phyloP scores from a whole-genome alignment of 805 yeast species.

The Myxozyma melibiosi region DNA sequence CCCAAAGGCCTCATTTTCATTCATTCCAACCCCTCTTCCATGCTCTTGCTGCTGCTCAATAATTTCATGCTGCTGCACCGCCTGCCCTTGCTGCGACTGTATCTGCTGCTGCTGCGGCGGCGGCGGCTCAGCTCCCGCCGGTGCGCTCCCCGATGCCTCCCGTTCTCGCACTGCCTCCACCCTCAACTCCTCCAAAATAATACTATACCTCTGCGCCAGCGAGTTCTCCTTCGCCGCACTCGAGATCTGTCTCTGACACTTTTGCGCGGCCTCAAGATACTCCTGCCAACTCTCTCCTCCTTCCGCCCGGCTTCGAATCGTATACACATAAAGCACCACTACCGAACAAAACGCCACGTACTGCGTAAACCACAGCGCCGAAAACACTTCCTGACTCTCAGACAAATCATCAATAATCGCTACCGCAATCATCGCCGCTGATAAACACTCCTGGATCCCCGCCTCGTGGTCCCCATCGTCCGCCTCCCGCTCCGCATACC shows the following conservation, averaged over 20 bases:
- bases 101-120: not conserved
- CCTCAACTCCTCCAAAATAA: slow-evolving; percentile 25
- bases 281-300: slow-evolving; percentile 1
- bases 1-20: no score
- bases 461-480: slow-evolving; percentile 12
- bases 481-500: not conserved
- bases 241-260: slow-evolving; percentile 22
- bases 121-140: not conserved
- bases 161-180: slow-evolving; percentile 15
- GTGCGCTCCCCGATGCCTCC: not conserved
- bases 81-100: not conserved
- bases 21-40: no score
- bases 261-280: slow-evolving; percentile 24
- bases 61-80: not conserved
- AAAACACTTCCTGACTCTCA: slow-evolving; percentile 8
- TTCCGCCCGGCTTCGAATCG: slow-evolving; percentile 18
- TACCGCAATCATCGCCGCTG: slow-evolving; percentile 23
- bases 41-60: not conserved
- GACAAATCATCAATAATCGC: slow-evolving; percentile 17
- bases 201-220: slow-evolving; percentile 26
- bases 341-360: slow-evolving; percentile 30
- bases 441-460: slow-evolving; percentile 16
- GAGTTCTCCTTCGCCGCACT: slow-evolving; percentile 27
- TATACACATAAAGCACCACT: slow-evolving; percentile 24
- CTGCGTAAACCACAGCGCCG: slow-evolving; percentile 32